Percentiles rank a stretch among this genome's conserved stretches.
phyloP scores from a whole-genome alignment of 306 rosid species.

The Corylus americana region DNA sequence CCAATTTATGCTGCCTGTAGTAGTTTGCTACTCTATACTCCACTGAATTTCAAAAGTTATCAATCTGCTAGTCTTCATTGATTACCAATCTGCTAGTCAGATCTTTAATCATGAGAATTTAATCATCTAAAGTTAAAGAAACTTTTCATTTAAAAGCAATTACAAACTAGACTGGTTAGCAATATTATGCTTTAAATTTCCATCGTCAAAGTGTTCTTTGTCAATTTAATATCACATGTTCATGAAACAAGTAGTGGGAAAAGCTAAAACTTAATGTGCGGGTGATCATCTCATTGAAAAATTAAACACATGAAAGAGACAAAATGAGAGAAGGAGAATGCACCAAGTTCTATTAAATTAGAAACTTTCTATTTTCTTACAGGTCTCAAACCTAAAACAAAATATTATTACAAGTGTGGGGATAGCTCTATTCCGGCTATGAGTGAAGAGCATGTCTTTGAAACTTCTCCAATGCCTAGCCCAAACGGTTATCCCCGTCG shows the following conservation, averaged over 20 bases:
- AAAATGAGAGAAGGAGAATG: constrained; percentile 1
- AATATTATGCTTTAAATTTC: background rate
- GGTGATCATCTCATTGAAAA: background rate
- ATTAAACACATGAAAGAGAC: background rate
- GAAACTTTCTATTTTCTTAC: constrained; percentile 35
- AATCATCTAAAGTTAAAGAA: background rate
- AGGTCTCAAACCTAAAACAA: constrained; percentile 78
- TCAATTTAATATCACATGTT: background rate
- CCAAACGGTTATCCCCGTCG: constrained; percentile 56
- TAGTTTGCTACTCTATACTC: background rate
- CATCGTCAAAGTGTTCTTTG: background rate
- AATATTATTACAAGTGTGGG: constrained; percentile 83
- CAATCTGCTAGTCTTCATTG: background rate
- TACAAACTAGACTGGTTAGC: background rate
- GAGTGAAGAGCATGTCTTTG: constrained; percentile 73
- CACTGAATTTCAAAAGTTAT: background rate
- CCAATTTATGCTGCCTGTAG: background rate
- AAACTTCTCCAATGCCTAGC: constrained; percentile 56
- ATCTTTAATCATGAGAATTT: background rate
- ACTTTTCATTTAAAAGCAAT: constrained; percentile 1
- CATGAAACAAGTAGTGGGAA: background rate
- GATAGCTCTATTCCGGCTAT: constrained; percentile 71
- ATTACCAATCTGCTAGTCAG: background rate
- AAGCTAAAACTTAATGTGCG: background rate
- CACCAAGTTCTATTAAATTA: constrained; percentile 4